Evolutionary conservation across 768 basidiomycete genomes (phyloP), one percentile per base, ranked within the genome.

Genomic region (Serendipita sp.): DNA sequence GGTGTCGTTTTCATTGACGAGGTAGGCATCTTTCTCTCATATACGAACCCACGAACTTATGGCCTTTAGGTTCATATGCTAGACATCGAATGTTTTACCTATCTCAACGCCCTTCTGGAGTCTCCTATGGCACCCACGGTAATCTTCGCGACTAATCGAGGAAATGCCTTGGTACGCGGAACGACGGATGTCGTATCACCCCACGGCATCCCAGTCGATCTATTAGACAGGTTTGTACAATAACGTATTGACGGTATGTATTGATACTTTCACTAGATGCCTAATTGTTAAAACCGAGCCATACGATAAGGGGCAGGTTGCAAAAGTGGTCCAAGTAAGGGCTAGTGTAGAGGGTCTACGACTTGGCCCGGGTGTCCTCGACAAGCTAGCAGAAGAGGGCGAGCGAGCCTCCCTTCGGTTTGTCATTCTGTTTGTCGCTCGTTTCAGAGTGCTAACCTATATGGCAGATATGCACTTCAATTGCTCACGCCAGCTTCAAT

Each of bases 1-100:
- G 96, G 96, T 2, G 95, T 99, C 3, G 86, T 98, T 13, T 99
- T 99, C 75, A 94, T 99, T 67, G 96, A 98, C 73, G 96, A 99
- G 83, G 95, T 96, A 69, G 8, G 18, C 48, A 51, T 51, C n/a
- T 7, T 8, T 51, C 28, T 35, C 18, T 47, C 32, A 45, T 34
- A 38, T n/a, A 41, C 38, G 38, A 41, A 7, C 7, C 38, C 38
- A 13, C 13, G 63, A 10, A 28, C 56, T 60, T 23, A 11, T 10
- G 38, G 41, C 16, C 15, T 30, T 3, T 70, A 96, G 93, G 95
- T 98, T 28, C 96, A 99, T 76, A 98, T 98, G 95, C 85, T 99
- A 66, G 96, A 99, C 74, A 94, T 98, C 70, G 96, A 99, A 74
- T 97, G 94, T 74, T 99, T 98, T 78, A 97, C 96, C 3, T 99